These are phyloP conservation scores for Elymus sibiricus DNA, from an alignment of 176 grass and related monocot species.

Conservation along the genomic window DNA sequence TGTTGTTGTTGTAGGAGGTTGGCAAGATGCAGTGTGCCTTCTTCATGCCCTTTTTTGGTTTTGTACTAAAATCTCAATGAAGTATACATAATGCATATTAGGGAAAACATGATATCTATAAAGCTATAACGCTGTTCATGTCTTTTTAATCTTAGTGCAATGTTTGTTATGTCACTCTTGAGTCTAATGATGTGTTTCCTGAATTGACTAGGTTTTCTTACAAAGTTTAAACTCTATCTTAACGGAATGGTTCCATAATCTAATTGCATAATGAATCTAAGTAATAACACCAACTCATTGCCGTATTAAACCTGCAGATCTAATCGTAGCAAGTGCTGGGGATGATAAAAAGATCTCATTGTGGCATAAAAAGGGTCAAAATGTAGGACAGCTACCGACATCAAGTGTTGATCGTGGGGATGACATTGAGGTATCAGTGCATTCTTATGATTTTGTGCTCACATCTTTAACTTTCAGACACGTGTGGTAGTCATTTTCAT, in stretches of 20 bases:
- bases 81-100: neutral
- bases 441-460: conserved; percentile 30
- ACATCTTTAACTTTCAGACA: neutral
- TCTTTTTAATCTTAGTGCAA: neutral
- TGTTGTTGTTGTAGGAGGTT: neutral
- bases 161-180: neutral
- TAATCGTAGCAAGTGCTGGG: conserved; percentile 88
- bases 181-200: neutral
- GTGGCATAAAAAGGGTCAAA: conserved; percentile 90
- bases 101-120: neutral
- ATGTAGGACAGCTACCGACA: conserved; percentile 73
- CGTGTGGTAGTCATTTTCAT: neutral
- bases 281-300: conserved; percentile 18
- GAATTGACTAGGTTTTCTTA: neutral
- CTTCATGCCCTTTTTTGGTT: neutral
- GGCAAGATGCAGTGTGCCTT: neutral
- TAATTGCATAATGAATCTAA: conserved; percentile 10
- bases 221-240: neutral
- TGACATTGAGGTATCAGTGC: conserved; percentile 69
- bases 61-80: neutral
- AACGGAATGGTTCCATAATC: neutral
- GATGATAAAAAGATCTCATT: conserved; percentile 97
- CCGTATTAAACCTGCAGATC: conserved; percentile 54
- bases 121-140: neutral
- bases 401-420: conserved; percentile 68